Percentiles rank a stretch among this genome's conserved stretches.
These are phyloP conservation scores for Gossypium raimondii DNA, from an alignment of 345 rosid genomes.

Conservation along the genomic window DNA sequence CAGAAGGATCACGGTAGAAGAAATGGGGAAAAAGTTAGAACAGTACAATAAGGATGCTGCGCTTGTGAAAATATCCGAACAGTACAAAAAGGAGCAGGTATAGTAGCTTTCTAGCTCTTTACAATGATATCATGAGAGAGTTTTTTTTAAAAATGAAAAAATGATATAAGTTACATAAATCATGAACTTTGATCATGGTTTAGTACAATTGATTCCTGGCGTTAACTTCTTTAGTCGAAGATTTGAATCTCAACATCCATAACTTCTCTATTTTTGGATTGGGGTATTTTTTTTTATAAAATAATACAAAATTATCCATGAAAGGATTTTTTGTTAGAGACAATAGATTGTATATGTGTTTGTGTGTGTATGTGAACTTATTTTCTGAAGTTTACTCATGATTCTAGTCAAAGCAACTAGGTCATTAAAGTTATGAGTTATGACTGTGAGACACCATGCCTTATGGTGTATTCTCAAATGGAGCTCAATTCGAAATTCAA, in stretches of 20 bases:
- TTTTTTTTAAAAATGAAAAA: neutral
- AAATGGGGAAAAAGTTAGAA: slow-evolving; percentile 37
- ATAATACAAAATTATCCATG: no score
- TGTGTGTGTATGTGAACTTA: no score
- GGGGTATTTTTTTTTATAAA: no score
- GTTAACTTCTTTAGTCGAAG: neutral
- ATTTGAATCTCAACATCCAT: neutral
- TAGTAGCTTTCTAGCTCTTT: neutral
- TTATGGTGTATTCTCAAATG: no score
- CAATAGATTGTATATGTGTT: no score
- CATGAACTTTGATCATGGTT: neutral
- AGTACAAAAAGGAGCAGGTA: slow-evolving; percentile 40
- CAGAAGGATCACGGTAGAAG: slow-evolving; percentile 36
- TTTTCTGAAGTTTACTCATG: no score
- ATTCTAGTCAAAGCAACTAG: no score
- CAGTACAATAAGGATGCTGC: slow-evolving; percentile 38
- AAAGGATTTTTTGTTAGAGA: no score
- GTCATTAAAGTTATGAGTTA: neutral
- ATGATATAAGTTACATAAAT: neutral
- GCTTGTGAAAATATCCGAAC: slow-evolving; percentile 28
- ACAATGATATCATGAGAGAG: neutral
- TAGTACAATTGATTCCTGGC: neutral
- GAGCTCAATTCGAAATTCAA: neutral
- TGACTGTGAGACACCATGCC: neutral
- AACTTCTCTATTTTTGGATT: neutral